Evolutionary conservation across 371 early-diverging fungal genomes (phyloP).

Genomic region (Mortierella sp.): DNA sequence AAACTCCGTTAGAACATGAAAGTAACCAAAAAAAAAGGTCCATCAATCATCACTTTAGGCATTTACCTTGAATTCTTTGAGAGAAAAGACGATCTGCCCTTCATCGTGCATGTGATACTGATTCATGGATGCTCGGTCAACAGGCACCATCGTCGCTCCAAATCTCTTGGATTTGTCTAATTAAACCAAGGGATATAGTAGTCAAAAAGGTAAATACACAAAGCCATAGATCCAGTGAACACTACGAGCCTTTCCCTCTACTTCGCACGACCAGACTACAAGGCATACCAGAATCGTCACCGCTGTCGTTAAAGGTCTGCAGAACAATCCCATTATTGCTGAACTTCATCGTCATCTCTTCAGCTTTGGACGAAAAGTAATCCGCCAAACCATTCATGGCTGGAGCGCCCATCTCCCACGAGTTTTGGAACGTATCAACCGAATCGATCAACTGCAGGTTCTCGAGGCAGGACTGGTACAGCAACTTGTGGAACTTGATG

Average conservation of each 20-base stretch:
- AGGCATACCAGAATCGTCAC: slow-evolving; percentile 19
- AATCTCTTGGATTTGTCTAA: slow-evolving; percentile 13
- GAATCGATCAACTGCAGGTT: slow-evolving; percentile 37
- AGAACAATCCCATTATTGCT: slow-evolving; percentile 27
- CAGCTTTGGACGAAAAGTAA: slow-evolving; percentile 45
- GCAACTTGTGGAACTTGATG: slow-evolving; percentile 52
- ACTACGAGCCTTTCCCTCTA: background rate
- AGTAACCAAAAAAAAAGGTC: background rate
- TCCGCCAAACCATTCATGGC: slow-evolving; percentile 36
- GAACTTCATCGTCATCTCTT: slow-evolving; percentile 48
- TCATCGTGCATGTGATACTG: slow-evolving; percentile 24
- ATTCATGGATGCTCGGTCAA: slow-evolving; percentile 26
- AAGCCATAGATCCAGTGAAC: background rate
- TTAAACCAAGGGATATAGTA: too few relatives aligned
- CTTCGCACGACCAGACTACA: background rate
- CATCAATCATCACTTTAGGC: background rate
- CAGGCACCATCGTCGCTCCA: slow-evolving; percentile 29
- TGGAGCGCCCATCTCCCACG: slow-evolving; percentile 33
- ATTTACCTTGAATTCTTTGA: slow-evolving; percentile 55
- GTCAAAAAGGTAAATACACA: background rate
- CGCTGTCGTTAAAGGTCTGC: slow-evolving; percentile 22
- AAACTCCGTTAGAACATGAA: background rate
- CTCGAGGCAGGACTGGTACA: slow-evolving; percentile 48
- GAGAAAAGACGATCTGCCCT: slow-evolving; percentile 30
- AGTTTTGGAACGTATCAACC: slow-evolving; percentile 33